Evolutionary conservation across 1,284 basidiomycete species (phyloP), one percentile per base, ranked within the genome.

Genomic region (Naganishia albida): DNA sequence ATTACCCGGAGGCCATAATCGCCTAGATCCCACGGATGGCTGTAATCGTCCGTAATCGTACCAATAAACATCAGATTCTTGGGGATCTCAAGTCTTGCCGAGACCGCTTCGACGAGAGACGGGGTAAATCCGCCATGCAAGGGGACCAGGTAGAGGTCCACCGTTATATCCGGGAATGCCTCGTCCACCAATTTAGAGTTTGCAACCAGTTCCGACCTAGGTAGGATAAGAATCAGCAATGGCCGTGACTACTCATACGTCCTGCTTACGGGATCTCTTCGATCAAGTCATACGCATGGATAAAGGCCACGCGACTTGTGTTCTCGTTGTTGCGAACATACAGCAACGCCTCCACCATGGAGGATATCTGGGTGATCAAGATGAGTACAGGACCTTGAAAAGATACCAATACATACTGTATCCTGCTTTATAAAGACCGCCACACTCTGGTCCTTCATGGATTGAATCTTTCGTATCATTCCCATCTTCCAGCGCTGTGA

Each of bases 261-360:
- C 2, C 7, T 12, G n/a, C 50, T 53, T 34, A 52, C 34, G 77
- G 76, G 39, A 78, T 75, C 2, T 69, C 68, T 1, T 73, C 72
- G 50, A 74, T 71, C 39, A 66, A 38, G 26, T 71, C 67, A 68
- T 76, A 78, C 63, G 73, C 76, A 56, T 78, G 76, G 4, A 77
- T 73, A 52, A 78, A 67, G 57, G 73, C 74, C 51, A 75, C 71
- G 7, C 71, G 66, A 15, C 71, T 68, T 0, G 75, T 75, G 2
- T 72, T 72, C 54, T 78, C 77, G 67, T 77, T 77, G 13, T 49
- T 20, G 38, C 71, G 59, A 7, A 75, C 72, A 62, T 77, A 77
- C 46, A 70, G 66, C 40, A 76, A 66, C 18, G 73, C 71, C 49
- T 72, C 69, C 34, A 75, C 71, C n/a, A 77, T 71, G 23, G 67